Percentiles rank a stretch among this genome's conserved stretches.
phyloP scores from a whole-genome alignment of 345 rosid genomes.

The Hibiscus syriacus region DNA sequence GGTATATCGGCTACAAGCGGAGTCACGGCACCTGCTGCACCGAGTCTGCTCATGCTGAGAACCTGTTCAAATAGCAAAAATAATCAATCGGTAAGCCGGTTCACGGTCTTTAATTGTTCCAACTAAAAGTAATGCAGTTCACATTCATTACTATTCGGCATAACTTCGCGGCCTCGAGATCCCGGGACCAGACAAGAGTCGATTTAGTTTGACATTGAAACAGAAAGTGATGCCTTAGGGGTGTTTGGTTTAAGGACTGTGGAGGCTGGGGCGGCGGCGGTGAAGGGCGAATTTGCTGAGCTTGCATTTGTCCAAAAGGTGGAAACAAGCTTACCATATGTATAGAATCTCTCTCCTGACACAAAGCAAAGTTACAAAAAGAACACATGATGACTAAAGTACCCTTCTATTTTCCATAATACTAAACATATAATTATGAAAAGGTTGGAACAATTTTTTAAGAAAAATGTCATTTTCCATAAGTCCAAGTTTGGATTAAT shows the following conservation, averaged over 20 bases:
- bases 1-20: constrained; percentile 71
- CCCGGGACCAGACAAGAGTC: constrained; percentile 16
- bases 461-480: background rate
- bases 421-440: background rate
- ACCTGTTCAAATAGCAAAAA: constrained; percentile 31
- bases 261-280: constrained; percentile 34
- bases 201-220: constrained; percentile 21
- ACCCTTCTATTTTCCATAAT: background rate
- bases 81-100: background rate
- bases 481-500: background rate
- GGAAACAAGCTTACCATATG: constrained; percentile 57
- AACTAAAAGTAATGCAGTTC: constrained; percentile 7
- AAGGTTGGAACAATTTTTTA: no score
- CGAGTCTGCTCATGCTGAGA: constrained; percentile 66
- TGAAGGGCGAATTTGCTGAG: constrained; percentile 33
- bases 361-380: constrained; percentile 3
- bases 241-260: no score
- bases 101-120: constrained; percentile 5
- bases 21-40: constrained; percentile 71
- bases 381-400: constrained; percentile 17
- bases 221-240: constrained; percentile 20
- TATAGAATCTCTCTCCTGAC: constrained; percentile 56
- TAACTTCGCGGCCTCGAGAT: constrained; percentile 12
- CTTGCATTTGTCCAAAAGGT: constrained; percentile 51
- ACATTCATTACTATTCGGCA: constrained; percentile 7